Percentiles rank a stretch among this genome's conserved stretches.
phyloP scores from a whole-genome alignment of 441 rosid species.

The Jatropha podagrica region DNA sequence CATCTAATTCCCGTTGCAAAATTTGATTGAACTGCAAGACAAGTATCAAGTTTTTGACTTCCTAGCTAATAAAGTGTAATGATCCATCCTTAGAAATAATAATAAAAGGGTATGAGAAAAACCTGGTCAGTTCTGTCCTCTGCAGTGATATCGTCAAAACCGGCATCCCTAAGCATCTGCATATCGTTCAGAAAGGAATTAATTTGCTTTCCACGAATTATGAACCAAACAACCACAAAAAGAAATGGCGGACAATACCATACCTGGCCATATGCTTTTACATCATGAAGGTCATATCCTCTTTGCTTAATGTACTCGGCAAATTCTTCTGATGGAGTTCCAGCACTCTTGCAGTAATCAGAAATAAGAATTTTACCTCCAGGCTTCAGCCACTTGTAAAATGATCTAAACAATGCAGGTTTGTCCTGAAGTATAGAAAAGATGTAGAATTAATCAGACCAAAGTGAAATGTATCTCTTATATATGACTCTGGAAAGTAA shows the following conservation, averaged over 20 bases:
- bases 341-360: conserved; percentile 79
- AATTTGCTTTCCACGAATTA: not conserved
- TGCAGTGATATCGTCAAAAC: conserved; percentile 68
- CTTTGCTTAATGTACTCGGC: conserved; percentile 77
- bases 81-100: not conserved
- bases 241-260: not conserved
- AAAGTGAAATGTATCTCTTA: not conserved
- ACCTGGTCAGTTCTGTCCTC: conserved; percentile 98
- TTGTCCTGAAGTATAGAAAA: conserved; percentile 52
- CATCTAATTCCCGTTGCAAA: conserved; percentile 59
- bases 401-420: conserved; percentile 81
- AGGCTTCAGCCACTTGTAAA: conserved; percentile 93
- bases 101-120: not conserved
- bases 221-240: not conserved
- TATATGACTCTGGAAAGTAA: no score
- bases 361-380: conserved; percentile 96
- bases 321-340: conserved; percentile 72
- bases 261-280: conserved; percentile 86
- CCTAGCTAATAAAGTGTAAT: not conserved
- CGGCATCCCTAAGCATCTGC: conserved; percentile 88
- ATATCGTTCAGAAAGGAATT: conserved; percentile 4
- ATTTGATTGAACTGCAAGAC: conserved; percentile 65
- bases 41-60: conserved; percentile 11
- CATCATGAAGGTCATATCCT: conserved; percentile 95
- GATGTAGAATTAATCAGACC: conserved; percentile 11